Percentiles rank a stretch among this genome's conserved stretches.
phyloP scores from a whole-genome alignment of 441 rosid genomes.

The Francoa sonchifolia region DNA sequence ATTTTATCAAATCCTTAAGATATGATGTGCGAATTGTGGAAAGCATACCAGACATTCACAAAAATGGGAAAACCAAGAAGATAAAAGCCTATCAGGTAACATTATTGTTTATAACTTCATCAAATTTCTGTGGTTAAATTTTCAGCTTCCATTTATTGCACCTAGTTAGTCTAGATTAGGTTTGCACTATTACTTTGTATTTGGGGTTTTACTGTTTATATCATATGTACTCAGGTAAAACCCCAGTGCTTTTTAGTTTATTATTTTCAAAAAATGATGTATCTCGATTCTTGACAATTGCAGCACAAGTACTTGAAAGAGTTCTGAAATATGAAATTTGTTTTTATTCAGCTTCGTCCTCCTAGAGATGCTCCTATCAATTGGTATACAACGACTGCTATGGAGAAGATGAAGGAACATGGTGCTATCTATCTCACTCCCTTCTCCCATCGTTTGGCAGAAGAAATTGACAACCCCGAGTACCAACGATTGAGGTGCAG shows the following conservation, averaged over 20 bases:
- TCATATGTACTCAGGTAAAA: too few species aligned
- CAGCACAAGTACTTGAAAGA: too few species aligned
- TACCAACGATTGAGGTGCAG: conserved; percentile 91
- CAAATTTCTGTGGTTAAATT: not conserved
- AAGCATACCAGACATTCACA: conserved; percentile 70
- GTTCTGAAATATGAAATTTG: too few species aligned
- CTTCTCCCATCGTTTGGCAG: conserved; percentile 91
- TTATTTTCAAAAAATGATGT: too few species aligned
- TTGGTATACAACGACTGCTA: conserved; percentile 75
- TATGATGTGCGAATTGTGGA: conserved; percentile 81
- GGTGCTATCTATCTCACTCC: conserved; percentile 94
- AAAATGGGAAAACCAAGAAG: conserved; percentile 84
- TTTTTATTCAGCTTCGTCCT: conserved; percentile 51
- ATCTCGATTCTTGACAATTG: too few species aligned
- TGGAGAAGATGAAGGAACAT: conserved; percentile 81
- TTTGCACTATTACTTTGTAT: too few species aligned
- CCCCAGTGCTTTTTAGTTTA: too few species aligned
- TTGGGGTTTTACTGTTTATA: too few species aligned
- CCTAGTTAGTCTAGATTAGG: too few species aligned
- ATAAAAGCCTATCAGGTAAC: conserved; percentile 76
- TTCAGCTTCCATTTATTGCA: too few species aligned
- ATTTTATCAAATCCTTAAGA: conserved; percentile 64
- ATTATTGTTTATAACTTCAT: conserved; percentile 4
- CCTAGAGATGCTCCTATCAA: conserved; percentile 84
- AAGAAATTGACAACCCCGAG: conserved; percentile 81